Base-by-base conservation (phyloP, 768 basidiomycete genomes). In the Calocera cornea region DNA sequence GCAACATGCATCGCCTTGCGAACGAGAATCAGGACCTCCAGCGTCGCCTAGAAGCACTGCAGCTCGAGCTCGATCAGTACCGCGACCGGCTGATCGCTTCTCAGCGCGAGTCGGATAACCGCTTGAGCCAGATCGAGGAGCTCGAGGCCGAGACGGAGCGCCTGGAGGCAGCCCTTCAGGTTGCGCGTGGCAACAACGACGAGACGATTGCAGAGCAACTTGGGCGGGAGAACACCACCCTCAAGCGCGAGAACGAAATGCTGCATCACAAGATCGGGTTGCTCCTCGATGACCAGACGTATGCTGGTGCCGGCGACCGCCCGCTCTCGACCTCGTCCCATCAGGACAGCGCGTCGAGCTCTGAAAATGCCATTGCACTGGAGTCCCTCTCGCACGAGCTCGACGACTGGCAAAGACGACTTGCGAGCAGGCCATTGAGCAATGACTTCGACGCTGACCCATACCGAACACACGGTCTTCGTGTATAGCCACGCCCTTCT, bases 241-340 rank as follows among this genome's bases (percentile, higher is more conserved):
- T 94, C 68, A 86, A 88, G 75, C 84, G 85, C 67, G 91, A 94
- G 77, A 94, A 94, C 75, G 88, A 90, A 73, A 87, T 92, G 71
- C 83, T 94, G 49, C 87, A 88, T n/a, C 90, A 91, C 75, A 93
- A 92, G 82, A 92, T 95, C 72, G 89, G 86, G 67, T 82, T 95
- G 60, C 81, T 95, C 17, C 83, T 95, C 65, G 91, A 93, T 72
- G 91, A 72, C 40, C 69, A 90, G 49, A 90, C 92, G 72, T 88
- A 89, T 71, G 84, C 88, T 24, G 79, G 83, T 1, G 82, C 81
- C 22, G 77, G 83, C 68, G 66, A 67, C 33, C 76, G 77, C 34
- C 87, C 87, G 29, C 77, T 86, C 69, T 90, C 88, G 10, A 83
- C 82, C 38, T 77, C 82, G 14, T 79, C 79, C 2, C 82, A 80